Percentiles rank a stretch among this genome's conserved stretches.
These are phyloP conservation scores for Erodium moschatum DNA, from an alignment of 441 rosid species.

Conservation along the genomic window DNA sequence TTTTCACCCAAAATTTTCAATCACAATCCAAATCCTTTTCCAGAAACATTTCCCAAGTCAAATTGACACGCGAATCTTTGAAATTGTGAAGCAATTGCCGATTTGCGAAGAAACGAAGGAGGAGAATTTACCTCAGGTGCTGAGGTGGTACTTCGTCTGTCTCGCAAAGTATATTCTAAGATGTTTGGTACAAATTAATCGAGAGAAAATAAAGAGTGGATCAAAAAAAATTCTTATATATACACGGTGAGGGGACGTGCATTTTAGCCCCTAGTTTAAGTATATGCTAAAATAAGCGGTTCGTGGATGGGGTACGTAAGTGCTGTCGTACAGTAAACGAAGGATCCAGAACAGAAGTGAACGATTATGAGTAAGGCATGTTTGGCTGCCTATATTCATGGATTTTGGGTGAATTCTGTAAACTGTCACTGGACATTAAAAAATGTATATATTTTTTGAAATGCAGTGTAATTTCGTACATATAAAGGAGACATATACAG, in stretches of 20 bases:
- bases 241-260: slow-evolving; percentile 22
- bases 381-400: no score
- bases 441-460: no score
- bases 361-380: no score
- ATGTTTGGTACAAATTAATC: background rate
- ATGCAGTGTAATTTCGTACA: no score
- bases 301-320: slow-evolving; percentile 16
- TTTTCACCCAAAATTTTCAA: background rate
- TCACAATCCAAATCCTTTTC: background rate
- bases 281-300: slow-evolving; percentile 24
- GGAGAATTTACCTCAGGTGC: slow-evolving; percentile 18
- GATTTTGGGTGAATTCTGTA: no score
- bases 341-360: slow-evolving; percentile 12
- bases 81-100: slow-evolving; percentile 2
- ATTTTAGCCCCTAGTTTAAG: slow-evolving; percentile 1
- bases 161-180: background rate
- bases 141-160: background rate
- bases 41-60: background rate
- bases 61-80: background rate
- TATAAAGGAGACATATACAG: no score
- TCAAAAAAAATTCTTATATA: background rate
- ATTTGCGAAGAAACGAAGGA: slow-evolving; percentile 12
- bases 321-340: slow-evolving; percentile 23
- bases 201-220: background rate
- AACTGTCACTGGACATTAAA: no score